Base-by-base conservation (phyloP, 257 asterid genomes). In the Linderniella brevidens region DNA sequence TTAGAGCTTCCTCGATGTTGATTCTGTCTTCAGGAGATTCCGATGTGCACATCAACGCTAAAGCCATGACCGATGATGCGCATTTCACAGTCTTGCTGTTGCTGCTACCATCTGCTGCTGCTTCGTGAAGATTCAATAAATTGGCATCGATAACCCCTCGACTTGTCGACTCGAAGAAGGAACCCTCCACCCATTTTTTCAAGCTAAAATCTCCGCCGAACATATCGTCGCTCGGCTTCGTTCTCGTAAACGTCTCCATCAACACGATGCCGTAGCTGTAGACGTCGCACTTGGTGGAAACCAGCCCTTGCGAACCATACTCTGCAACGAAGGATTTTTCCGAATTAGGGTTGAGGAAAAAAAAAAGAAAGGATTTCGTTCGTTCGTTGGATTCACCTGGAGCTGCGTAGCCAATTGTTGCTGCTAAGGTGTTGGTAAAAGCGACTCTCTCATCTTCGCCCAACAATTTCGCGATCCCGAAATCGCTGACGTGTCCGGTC, bases 171-270 rank as follows among this genome's bases (percentile, higher is more conserved):
- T 35, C 9, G 18, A 13, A 18, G 15, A 51, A 12, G 9, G 32
- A 58, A 11, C 56, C 17, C 43, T 61, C 49, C 19, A 61, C 53
- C 67, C 67, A 61, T 35, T 17, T 49, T 46, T 37, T 61, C 32
- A 61, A 37, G 49, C 53, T 61, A 48, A 50, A 55, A 7, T 55
- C 57, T 48, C 61, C 61, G 10, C 3, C 18, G 9, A 55, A 61
- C 41, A 61, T 54, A 1, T 50, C 68, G 17, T 62, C 62, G 19
- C 39, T 50, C 1, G 68, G 68, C 49, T 35, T 50, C 13, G 25
- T 62, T 14, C 68, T 50, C 9, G 61, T 61, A 13, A 61, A 61
- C 13, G 41, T 46, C 39, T 61, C 67, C 54, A 61, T 49, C 53
- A 61, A 8, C 49, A 56, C 45, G 5, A 61, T 45, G 0, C 61